Base-by-base conservation (phyloP, 306 rosid species). In the Astragalus membranaceus region DNA sequence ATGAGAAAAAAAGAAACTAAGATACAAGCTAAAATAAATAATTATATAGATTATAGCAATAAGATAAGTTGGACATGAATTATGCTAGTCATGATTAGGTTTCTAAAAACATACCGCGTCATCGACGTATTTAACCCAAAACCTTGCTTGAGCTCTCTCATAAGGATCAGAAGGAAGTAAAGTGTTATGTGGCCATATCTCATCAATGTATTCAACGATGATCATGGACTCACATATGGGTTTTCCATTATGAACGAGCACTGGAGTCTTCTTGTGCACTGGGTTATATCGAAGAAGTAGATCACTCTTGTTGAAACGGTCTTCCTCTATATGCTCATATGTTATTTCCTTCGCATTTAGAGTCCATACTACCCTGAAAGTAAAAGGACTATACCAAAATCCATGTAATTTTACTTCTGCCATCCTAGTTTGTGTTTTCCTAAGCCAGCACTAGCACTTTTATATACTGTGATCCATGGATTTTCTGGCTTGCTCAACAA, bases 171-270 rank as follows among this genome's bases (percentile, higher is more conserved):
- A 4, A 6, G 86, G 86, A 54, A 83, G 60, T 42, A 83, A 48
- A 6, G 91, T 64, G n/a, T 72, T 78, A 0, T 79, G 71, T 2
- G 81, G 69, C 86, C 91, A 86, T 3, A 48, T 70, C 39, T 86
- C 85, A 47, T 81, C 85, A 5, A 86, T 67, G 57, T 83, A 86
- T 68, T 83, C 81, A 30, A 83, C 13, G 59, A 86, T 86, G 55
- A 78, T 13, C 79, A 76, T 62, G 23, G 90, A 86, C 35, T 86
- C 88, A 5, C 86, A 73, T 3, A 83, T 23, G 0, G 86, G 70
- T 74, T 81, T 83, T 30, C 72, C 83, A 7, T 20, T 35, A 74
- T 86, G 88, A 77, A 86, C 83, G 0, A 83, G 73, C 35, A 84
- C 83, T 0, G 88, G 91, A 43, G 68, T 17, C 44, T 76, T 74